Base-by-base conservation (phyloP, 2,329 filamentous ascomycete genomes). In the Colletotrichum sp. region DNA sequence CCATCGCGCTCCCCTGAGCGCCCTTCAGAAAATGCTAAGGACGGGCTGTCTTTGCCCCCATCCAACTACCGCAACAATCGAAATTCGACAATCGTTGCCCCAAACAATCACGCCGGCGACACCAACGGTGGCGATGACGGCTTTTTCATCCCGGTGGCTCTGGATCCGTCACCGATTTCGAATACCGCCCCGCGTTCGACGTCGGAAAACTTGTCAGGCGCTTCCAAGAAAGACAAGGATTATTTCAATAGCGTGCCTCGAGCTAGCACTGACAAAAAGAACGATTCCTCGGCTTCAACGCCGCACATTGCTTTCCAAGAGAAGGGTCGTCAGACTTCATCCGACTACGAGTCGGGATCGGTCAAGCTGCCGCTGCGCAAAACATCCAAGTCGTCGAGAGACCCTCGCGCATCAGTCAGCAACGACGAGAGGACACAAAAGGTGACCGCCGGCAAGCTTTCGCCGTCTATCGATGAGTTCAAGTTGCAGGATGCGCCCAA, bases 271-370 rank as follows among this genome's bases (percentile, higher is more conserved):
- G 88, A 91, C 68, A 89, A 85, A 79, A 88, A 87, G 64, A 81
- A 81, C 18, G 89, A 90, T 59, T 90, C 89, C 2, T 86, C 88
- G 71, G 83, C 87, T 75, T 90, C 92, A 3, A 96, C 95, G 18
- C 95, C 96, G n/a, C 96, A 98, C 81, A 98, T 98, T 80, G 94
- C 95, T 26, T 98, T 96, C 82, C 95, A 98, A 83, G 95, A 98
- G 81, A 97, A 96, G 84, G 92, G 92, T 3, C 91, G 94, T 60
- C 89, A 92, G 76, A 85, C 89, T 6, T 93, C 92, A 1, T 91
- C 92, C 4, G 91, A 93, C 13, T 86, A 92, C 28, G 88, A 91
- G 34, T 90, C 89, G 49, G 75, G 60, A 15, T 67, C 60, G 10
- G 39, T 88, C 28, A 92, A 88, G 80, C 84, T 86, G 65, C 86